Percentiles rank a stretch among this genome's conserved stretches.
These are phyloP conservation scores for Iberis pinnata DNA, from an alignment of 345 rosid genomes.

Conservation along the genomic window DNA sequence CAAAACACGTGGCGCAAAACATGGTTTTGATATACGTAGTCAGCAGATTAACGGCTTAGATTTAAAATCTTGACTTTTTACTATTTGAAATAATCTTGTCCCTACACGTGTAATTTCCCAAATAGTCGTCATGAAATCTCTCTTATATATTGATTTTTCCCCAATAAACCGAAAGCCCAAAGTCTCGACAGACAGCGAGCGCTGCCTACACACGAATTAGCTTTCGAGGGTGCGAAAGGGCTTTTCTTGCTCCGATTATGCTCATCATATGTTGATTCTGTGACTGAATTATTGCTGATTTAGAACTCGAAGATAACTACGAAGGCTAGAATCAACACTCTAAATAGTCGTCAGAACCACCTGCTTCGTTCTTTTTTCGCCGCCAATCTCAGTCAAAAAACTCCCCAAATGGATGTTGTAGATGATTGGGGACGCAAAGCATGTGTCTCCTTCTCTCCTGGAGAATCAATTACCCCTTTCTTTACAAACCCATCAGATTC, in stretches of 20 bases:
- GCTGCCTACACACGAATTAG: too few species aligned
- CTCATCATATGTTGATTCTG: too few species aligned
- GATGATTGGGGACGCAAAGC: slow-evolving; percentile 27
- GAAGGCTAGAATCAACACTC: too few species aligned
- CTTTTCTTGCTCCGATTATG: too few species aligned
- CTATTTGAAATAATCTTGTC: neutral
- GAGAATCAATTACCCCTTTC: slow-evolving; percentile 22
- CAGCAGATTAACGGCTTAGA: slow-evolving; percentile 11
- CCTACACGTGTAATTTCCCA: slow-evolving; percentile 3
- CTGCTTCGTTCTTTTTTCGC: neutral
- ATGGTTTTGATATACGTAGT: slow-evolving; percentile 7
- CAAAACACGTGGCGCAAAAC: slow-evolving; percentile 9
- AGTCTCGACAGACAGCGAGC: too few species aligned
- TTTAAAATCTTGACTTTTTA: neutral
- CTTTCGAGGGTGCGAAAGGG: too few species aligned
- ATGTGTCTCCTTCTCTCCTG: slow-evolving; percentile 1
- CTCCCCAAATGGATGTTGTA: slow-evolving; percentile 5
- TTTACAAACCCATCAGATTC: slow-evolving; percentile 33
- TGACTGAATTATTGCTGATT: too few species aligned
- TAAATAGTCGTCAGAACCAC: too few species aligned
- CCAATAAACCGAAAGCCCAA: too few species aligned
- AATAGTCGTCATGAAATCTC: too few species aligned
- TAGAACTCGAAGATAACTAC: too few species aligned
- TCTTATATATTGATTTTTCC: too few species aligned
- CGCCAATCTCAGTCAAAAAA: neutral